phyloP scores from a whole-genome alignment of 257 asterid genomes.

The Ballota nigra region DNA sequence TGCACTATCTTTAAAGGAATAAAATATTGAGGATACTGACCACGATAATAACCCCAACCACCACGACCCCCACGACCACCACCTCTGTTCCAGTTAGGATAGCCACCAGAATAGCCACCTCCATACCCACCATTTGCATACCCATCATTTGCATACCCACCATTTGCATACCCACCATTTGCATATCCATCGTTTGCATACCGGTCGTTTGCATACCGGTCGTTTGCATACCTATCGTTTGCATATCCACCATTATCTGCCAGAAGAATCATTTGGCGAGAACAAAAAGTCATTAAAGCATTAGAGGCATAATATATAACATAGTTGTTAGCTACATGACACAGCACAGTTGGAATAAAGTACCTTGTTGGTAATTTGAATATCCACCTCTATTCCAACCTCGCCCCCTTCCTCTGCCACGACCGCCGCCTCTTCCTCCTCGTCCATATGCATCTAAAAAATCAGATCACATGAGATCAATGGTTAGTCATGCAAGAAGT shows the following conservation, averaged over 20 bases:
- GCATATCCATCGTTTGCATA: neutral
- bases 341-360: neutral
- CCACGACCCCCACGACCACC: constrained; percentile 56
- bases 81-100: constrained; percentile 31
- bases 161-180: neutral
- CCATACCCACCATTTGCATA: constrained; percentile 18
- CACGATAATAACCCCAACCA: constrained; percentile 57
- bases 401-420: constrained; percentile 89
- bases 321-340: neutral
- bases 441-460: constrained; percentile 71
- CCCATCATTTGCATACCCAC: constrained; percentile 14
- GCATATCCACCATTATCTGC: constrained; percentile 45
- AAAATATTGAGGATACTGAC: constrained; percentile 34
- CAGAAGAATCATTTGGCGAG: neutral
- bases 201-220: neutral
- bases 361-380: constrained; percentile 50
- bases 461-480: neutral
- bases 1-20: neutral
- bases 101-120: constrained; percentile 26
- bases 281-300: neutral
- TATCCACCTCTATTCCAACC: constrained; percentile 94
- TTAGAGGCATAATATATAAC: neutral
- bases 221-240: constrained; percentile 4
- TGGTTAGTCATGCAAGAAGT: neutral
- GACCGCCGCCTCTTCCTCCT: constrained; percentile 78